Base-by-base conservation (phyloP, 176 grass and related monocot genomes). In the Oryza glaberrima region DNA sequence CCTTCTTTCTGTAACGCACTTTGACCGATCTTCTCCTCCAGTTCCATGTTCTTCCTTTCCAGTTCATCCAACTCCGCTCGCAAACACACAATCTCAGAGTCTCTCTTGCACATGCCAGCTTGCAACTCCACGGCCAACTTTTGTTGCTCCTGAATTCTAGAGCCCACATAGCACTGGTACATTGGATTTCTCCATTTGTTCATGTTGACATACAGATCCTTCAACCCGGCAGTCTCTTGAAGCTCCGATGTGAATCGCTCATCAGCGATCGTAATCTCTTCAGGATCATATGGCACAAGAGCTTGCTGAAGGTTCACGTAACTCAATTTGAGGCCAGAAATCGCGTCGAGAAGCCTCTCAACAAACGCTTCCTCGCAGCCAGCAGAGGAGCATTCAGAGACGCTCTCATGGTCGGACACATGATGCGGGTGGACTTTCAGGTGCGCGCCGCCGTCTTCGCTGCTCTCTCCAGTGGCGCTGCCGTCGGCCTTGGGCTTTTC, bases 261-360 rank as follows among this genome's bases (percentile, higher is more conserved):
- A 86, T 86, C 87, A 0, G 91, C 83, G 49, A 45, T 44, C 56
- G 32, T 79, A 13, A 95, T 82, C 73, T 85, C 79, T 61, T 85
- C 88, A 63, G 87, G 74, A 17, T 90, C 81, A 84, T 95, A 95
- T 17, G 92, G 93, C 46, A 92, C 32, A 76, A 74, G 72, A 1
- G 95, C 91, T 64, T 92, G 77, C 76, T 95, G 93, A 56, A 93
- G 77, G 38, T 90, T 85, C 43, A 98, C 80, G 81, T 98, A 98
- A 15, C 89, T 83, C 70, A 86, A 4, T 73, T 95, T 98, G 22
- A 98, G 87, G 43, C 76, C 60, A 26, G 95, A 90, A 61, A 98
- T 86, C 0, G 72, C 81, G 22, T 87, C 89, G 25, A 98, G 88
- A 52, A 97, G 77, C 46, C 86, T 90, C 48, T 88, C 73, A 26